Evolutionary conservation across 176 grass and related monocot genomes (phyloP).

Genomic region (Olyra latifolia): DNA sequence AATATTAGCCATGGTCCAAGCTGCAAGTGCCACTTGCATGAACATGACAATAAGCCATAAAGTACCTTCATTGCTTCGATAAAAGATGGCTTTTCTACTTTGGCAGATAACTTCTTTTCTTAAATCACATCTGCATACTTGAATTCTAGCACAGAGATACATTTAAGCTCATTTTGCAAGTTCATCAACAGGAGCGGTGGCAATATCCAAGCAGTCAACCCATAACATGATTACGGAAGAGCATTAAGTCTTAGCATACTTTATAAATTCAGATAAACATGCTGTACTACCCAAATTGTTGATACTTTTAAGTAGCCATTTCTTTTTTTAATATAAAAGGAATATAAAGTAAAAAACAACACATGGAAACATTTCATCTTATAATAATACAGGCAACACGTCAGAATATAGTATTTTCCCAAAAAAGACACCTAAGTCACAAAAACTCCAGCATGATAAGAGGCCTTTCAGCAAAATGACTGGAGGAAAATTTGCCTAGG

Average conservation of each 20-base stretch:
- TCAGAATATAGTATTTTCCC: neutral
- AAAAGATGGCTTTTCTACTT: slow-evolving; percentile 44
- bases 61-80: slow-evolving; percentile 45
- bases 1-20: slow-evolving; percentile 37
- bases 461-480: neutral
- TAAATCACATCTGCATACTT: slow-evolving; percentile 41
- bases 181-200: slow-evolving; percentile 32
- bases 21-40: slow-evolving; percentile 34
- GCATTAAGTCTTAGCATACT: neutral
- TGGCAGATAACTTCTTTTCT: slow-evolving; percentile 31
- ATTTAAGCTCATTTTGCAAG: slow-evolving; percentile 32
- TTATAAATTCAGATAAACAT: neutral
- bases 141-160: slow-evolving; percentile 38
- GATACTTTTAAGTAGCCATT: neutral
- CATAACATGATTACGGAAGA: neutral
- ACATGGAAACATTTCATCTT: neutral
- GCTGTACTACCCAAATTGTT: neutral
- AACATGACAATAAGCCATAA: slow-evolving; percentile 27
- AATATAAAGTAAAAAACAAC: neutral
- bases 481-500: neutral
- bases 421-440: neutral
- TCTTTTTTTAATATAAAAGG: neutral
- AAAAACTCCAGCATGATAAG: neutral
- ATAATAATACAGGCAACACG: neutral
- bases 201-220: slow-evolving; percentile 14